Percentiles rank a stretch among this genome's conserved stretches.
phyloP scores from a whole-genome alignment of 2,329 filamentous ascomycete species.

The Bertia moriformis region DNA sequence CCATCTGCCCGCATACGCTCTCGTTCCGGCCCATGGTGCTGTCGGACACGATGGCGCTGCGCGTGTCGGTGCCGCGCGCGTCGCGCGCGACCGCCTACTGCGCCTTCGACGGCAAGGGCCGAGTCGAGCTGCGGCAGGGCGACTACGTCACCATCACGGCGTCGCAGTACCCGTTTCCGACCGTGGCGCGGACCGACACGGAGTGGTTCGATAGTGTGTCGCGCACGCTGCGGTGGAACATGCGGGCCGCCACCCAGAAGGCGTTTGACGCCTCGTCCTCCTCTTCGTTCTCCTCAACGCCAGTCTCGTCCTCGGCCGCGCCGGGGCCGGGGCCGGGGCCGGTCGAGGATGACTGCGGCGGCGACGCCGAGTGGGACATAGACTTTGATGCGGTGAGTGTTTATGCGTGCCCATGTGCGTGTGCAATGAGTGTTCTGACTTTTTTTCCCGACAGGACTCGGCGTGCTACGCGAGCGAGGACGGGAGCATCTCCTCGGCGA shows the following conservation, averaged over 20 bases:
- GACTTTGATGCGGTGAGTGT: conserved; percentile 59
- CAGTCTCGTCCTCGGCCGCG: conserved; percentile 34
- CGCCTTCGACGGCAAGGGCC: conserved; percentile 92
- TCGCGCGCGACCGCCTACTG: conserved; percentile 94
- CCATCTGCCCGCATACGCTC: conserved; percentile 92
- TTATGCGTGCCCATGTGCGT: conserved; percentile 12
- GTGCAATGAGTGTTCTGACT: conserved; percentile 23
- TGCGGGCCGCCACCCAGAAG: conserved; percentile 79
- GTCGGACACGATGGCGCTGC: conserved; percentile 82
- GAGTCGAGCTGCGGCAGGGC: conserved; percentile 79
- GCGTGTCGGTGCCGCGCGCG: conserved; percentile 69
- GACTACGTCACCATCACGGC: conserved; percentile 94
- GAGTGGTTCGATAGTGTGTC: conserved; percentile 98
- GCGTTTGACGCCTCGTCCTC: conserved; percentile 56
- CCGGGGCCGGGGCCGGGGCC: conserved; percentile 28
- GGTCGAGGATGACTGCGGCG: conserved; percentile 25
- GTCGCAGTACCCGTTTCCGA: conserved; percentile 92
- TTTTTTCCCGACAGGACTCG: conserved; percentile 21
- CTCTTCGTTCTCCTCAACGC: conserved; percentile 14
- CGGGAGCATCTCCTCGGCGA: conserved; percentile 51
- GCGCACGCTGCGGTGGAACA: conserved; percentile 88
- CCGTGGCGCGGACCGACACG: conserved; percentile 72
- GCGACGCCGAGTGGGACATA: conserved; percentile 80
- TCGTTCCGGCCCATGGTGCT: conserved; percentile 97
- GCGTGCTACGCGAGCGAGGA: conserved; percentile 61